These are phyloP conservation scores for Alternaria alternata DNA, from an alignment of 2,329 filamentous ascomycete genomes.

Conservation along the genomic window DNA sequence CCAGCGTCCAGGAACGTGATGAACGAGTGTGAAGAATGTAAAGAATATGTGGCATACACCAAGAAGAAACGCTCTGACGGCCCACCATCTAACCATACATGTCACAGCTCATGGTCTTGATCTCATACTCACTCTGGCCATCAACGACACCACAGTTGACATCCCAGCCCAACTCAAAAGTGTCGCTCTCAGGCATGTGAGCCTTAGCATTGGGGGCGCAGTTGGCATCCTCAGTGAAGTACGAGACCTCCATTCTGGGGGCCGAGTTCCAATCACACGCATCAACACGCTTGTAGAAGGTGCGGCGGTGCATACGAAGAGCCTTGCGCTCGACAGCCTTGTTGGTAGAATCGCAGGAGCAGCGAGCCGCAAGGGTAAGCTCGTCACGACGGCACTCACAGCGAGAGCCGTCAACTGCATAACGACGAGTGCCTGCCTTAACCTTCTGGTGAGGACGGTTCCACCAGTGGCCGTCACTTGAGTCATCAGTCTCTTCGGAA, in stretches of 20 bases:
- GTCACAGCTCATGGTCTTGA: constrained; percentile 49
- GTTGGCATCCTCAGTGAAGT: constrained; percentile 49
- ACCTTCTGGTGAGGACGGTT: constrained; percentile 21
- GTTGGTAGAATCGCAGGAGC: constrained; percentile 33
- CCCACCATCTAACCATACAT: constrained; percentile 26
- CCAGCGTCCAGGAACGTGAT: constrained; percentile 20
- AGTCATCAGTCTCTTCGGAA: constrained; percentile 14
- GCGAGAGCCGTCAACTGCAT: constrained; percentile 40
- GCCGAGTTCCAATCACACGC: constrained; percentile 49
- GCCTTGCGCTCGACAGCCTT: constrained; percentile 43
- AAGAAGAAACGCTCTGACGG: constrained; percentile 7
- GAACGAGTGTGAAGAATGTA: constrained; percentile 18
- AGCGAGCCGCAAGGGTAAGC: constrained; percentile 29
- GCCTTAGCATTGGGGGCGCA: constrained; percentile 48
- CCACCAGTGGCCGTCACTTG: constrained; percentile 7
- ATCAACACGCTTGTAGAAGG: constrained; percentile 39
- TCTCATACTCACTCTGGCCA: constrained; percentile 56
- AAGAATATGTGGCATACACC: constrained; percentile 1
- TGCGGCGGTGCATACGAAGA: constrained; percentile 43
- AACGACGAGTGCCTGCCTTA: constrained; percentile 24
- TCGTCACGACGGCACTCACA: constrained; percentile 39
- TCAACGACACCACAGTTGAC: constrained; percentile 46
- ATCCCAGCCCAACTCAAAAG: constrained; percentile 55
- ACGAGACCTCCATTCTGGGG: constrained; percentile 54
- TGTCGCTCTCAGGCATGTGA: constrained; percentile 31